Evolutionary conservation across 1,139 yeast genomes (phyloP), one percentile per base, ranked within the genome.

Genomic region (Taphrina deformans): DNA sequence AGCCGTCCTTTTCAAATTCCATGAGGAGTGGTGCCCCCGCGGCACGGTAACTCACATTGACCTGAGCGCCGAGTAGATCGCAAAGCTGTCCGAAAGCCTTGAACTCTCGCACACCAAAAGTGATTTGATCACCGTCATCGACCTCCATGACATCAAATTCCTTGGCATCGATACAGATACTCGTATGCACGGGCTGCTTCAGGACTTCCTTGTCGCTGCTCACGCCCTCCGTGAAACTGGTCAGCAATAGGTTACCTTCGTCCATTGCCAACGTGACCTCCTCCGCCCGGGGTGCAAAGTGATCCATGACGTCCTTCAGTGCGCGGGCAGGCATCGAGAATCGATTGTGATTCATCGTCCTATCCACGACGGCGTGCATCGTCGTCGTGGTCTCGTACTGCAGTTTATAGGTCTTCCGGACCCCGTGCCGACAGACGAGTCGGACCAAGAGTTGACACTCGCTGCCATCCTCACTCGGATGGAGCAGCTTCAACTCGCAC

Each of bases 31-130:
- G 65, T 26, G 33, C 27, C 6, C 65, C 65, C 23, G 59, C 53
- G 5, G 24, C 29, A n/a, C 51, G 44, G 44, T 31, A 52, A 14
- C 29, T 23, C 16, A 61, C 31, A 12, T 14, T 21, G 24, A 61
- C 38, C 10, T 52, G 48, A n/a, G 48, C 26, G 9, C 52, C 33
- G 40, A 44, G 53, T 44, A 38, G 35, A 7, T 60, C 35, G 24
- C 50, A 33, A 14, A 55, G 31, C 1, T 16, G 24, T 23, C 31
- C 31, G 48, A 70, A 62, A 16, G 65, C 68, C 18, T 74, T 70
- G 53, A 74, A 71, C 63, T 76, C 78, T 50, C 72, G 73, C 44
- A 73, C 69, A n/a, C 75, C 71, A 50, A 74, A 67, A 10, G 70
- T 69, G 5, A 73, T 62, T 24, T 67, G 66, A 9, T 67, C 61